These are phyloP conservation scores for Metarhizium humberi DNA, from an alignment of 2,329 filamentous ascomycete species.

Conservation along the genomic window DNA sequence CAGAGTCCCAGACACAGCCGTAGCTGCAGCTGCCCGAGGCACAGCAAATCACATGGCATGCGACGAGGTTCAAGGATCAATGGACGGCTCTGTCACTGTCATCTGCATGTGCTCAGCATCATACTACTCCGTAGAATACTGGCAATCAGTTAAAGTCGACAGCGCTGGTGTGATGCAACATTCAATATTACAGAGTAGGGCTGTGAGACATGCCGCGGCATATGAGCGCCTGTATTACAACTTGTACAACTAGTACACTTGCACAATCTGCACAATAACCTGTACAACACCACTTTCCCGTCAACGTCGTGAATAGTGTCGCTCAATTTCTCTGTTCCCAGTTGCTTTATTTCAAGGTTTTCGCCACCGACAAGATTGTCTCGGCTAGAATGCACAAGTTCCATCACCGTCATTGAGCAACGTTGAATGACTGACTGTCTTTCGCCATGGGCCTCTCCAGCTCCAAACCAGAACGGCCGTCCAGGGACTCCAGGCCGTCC, in stretches of 20 bases:
- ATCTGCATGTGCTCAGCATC: too few species aligned
- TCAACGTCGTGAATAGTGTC: not conserved
- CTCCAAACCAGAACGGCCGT: not conserved
- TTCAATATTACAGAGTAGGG: not conserved
- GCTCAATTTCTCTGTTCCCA: not conserved
- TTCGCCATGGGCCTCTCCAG: conserved; percentile 21
- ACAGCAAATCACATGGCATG: conserved; percentile 9
- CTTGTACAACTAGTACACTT: too few species aligned
- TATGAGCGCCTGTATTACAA: not conserved
- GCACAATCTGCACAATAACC: not conserved
- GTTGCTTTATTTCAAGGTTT: not conserved
- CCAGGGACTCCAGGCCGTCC: not conserved
- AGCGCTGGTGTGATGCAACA: too few species aligned
- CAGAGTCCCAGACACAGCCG: conserved; percentile 9
- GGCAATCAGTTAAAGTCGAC: not conserved
- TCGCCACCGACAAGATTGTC: not conserved
- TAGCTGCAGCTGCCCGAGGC: not conserved
- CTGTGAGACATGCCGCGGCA: not conserved
- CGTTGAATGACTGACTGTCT: not conserved
- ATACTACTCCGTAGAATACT: too few species aligned
- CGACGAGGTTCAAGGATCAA: not conserved
- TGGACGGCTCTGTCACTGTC: not conserved
- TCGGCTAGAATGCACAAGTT: not conserved
- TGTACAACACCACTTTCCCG: not conserved
- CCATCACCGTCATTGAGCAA: not conserved